phyloP scores from a whole-genome alignment of 1,139 yeast species.

The Nakaseomyces uthaithaninus region DNA sequence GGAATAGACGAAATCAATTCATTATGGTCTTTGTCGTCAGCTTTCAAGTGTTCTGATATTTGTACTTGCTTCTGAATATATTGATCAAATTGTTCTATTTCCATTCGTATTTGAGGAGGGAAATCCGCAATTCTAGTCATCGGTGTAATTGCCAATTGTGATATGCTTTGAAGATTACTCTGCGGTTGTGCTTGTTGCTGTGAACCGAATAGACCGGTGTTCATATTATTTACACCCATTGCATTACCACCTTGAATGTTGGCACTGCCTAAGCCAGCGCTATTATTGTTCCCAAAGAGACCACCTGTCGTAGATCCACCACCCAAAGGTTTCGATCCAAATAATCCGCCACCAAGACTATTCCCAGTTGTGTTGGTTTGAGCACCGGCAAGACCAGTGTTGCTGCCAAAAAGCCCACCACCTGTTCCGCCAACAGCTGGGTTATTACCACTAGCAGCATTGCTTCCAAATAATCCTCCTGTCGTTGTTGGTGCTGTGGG shows the following conservation, averaged over 20 bases:
- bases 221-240: slow-evolving; percentile 15
- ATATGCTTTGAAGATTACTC: slow-evolving; percentile 27
- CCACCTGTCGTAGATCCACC: slow-evolving; percentile 1
- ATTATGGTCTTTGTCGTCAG: slow-evolving; percentile 56
- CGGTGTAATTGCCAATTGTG: slow-evolving; percentile 56
- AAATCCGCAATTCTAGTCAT: slow-evolving; percentile 83
- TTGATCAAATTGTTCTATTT: slow-evolving; percentile 72
- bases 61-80: slow-evolving; percentile 79
- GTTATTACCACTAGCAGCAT: slow-evolving; percentile 10
- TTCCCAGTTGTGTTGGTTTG: slow-evolving; percentile 8
- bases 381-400: slow-evolving; percentile 14
- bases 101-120: slow-evolving; percentile 65
- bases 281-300: background rate
- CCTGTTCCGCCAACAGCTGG: slow-evolving; percentile 14
- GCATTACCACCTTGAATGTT: slow-evolving; percentile 33
- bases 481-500: slow-evolving; percentile 25
- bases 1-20: slow-evolving; percentile 74
- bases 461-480: slow-evolving; percentile 29
- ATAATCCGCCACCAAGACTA: slow-evolving; percentile 21
- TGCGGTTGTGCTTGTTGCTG: slow-evolving; percentile 35
- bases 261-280: background rate
- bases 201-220: slow-evolving; percentile 12
- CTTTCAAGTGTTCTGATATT: slow-evolving; percentile 68
- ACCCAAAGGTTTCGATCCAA: slow-evolving; percentile 26
- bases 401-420: slow-evolving; percentile 35